A percentile compares a stretch with the other conserved stretches of the same genome.
Evolutionary conservation across 1,139 yeast genomes (phyloP).

Genomic region (Yamadazyma taylorii): DNA sequence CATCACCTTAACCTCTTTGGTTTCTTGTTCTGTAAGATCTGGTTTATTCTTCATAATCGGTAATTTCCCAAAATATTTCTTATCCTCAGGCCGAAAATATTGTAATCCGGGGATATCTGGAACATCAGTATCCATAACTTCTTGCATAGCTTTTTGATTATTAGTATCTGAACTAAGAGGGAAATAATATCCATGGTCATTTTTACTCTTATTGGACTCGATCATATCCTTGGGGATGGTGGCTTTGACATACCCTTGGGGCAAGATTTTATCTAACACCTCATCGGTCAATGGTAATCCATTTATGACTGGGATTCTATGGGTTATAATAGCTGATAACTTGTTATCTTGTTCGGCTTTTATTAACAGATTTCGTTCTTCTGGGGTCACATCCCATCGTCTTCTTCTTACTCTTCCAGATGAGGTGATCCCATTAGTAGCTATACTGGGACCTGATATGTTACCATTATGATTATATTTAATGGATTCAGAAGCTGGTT

Average conservation of each 20-base stretch:
- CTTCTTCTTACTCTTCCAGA: constrained; percentile 23
- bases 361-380: constrained; percentile 23
- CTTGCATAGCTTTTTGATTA: constrained; percentile 10
- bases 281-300: constrained; percentile 52
- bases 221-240: constrained; percentile 47
- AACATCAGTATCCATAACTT: constrained; percentile 10
- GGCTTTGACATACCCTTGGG: constrained; percentile 51
- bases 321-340: constrained; percentile 11
- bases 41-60: constrained; percentile 35
- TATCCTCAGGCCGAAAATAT: constrained; percentile 70
- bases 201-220: neutral
- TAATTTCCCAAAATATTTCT: constrained; percentile 68
- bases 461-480: too few relatives aligned
- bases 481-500: neutral
- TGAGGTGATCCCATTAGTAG: too few relatives aligned
- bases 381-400: constrained; percentile 40
- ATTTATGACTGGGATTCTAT: constrained; percentile 40
- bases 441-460: neutral
- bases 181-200: constrained; percentile 1
- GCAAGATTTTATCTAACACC: constrained; percentile 52
- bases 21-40: constrained; percentile 48
- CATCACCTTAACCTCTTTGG: constrained; percentile 62
- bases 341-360: constrained; percentile 13
- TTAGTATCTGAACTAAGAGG: constrained; percentile 17
- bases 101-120: constrained; percentile 61